A percentile compares a stretch with the other conserved stretches of the same genome.
phyloP scores from a whole-genome alignment of 2,329 filamentous ascomycete genomes.

The Curvularia hawaiiensis region DNA sequence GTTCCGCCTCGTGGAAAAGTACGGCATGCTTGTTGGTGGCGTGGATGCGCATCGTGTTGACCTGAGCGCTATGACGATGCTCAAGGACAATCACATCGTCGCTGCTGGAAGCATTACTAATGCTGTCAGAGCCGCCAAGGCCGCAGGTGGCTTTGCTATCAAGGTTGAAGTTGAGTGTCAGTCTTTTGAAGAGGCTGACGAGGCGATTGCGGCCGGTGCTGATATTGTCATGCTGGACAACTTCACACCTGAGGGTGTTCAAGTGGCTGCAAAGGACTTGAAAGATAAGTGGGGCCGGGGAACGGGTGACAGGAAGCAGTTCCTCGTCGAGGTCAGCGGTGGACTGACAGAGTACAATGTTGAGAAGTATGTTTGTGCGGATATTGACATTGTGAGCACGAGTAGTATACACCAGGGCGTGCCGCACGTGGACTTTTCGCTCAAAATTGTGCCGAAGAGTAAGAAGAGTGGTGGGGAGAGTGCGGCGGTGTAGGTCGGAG shows the following conservation, averaged over 20 bases:
- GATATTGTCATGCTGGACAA: constrained; percentile 99
- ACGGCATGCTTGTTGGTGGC: constrained; percentile 93
- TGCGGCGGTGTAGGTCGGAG: constrained; percentile 8
- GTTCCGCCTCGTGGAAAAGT: constrained; percentile 95
- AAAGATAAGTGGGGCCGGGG: constrained; percentile 78
- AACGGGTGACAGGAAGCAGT: constrained; percentile 62
- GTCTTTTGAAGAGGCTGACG: constrained; percentile 83
- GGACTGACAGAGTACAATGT: constrained; percentile 88
- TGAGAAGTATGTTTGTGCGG: constrained; percentile 73
- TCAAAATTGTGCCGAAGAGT: constrained; percentile 73
- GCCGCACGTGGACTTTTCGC: constrained; percentile 90
- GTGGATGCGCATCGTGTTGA: constrained; percentile 93
- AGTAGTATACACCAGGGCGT: constrained; percentile 97
- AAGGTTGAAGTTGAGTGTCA: constrained; percentile 98
- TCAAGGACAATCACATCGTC: constrained; percentile 99
- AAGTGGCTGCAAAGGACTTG: constrained; percentile 72
- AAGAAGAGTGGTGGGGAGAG: constrained; percentile 29
- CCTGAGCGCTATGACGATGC: constrained; percentile 90
- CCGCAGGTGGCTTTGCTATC: constrained; percentile 83
- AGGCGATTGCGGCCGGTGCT: constrained; percentile 87
- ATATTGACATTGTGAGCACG: constrained; percentile 95
- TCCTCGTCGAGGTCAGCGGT: constrained; percentile 90
- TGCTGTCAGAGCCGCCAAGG: constrained; percentile 82
- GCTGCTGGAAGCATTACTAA: constrained; percentile 81
- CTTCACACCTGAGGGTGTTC: constrained; percentile 80